Percentiles rank a stretch among this genome's conserved stretches.
These are phyloP conservation scores for Cyclospora cayetanensis DNA, from an alignment of 169 alveolate genomes.

Conservation along the genomic window DNA sequence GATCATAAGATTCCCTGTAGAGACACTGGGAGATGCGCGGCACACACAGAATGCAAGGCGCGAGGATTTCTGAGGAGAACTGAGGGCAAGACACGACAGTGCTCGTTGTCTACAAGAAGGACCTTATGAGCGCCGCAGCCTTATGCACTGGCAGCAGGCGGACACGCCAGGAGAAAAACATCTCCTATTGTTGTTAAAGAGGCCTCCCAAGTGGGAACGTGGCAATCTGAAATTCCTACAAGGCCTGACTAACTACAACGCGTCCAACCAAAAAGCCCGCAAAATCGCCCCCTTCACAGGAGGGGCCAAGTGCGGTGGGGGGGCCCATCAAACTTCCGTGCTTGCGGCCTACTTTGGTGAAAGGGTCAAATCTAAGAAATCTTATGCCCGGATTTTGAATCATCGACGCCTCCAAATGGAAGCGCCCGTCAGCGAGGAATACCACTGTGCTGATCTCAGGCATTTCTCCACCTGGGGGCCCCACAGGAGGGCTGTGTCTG, in stretches of 20 bases:
- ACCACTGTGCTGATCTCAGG: slow-evolving; percentile 78
- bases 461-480: background rate
- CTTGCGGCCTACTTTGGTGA: slow-evolving; percentile 51
- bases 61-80: too few species aligned
- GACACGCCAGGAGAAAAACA: too few species aligned
- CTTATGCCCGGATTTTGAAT: slow-evolving; percentile 95
- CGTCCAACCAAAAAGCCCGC: background rate
- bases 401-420: slow-evolving; percentile 99
- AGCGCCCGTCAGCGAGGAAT: slow-evolving; percentile 99
- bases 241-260: background rate
- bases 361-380: slow-evolving; percentile 89
- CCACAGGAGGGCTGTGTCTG: too few species aligned
- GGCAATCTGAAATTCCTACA: too few species aligned
- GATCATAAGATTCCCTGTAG: slow-evolving; percentile 72
- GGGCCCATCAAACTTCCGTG: background rate
- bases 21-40: slow-evolving; percentile 51
- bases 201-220: too few species aligned
- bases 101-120: too few species aligned
- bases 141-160: too few species aligned
- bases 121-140: too few species aligned
- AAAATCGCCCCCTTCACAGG: background rate
- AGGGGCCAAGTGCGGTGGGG: background rate
- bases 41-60: too few species aligned
- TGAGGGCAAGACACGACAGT: too few species aligned
- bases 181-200: too few species aligned